These are phyloP conservation scores for Zymoseptoria crescenta DNA, from an alignment of 2,329 filamentous ascomycete species.

Conservation along the genomic window DNA sequence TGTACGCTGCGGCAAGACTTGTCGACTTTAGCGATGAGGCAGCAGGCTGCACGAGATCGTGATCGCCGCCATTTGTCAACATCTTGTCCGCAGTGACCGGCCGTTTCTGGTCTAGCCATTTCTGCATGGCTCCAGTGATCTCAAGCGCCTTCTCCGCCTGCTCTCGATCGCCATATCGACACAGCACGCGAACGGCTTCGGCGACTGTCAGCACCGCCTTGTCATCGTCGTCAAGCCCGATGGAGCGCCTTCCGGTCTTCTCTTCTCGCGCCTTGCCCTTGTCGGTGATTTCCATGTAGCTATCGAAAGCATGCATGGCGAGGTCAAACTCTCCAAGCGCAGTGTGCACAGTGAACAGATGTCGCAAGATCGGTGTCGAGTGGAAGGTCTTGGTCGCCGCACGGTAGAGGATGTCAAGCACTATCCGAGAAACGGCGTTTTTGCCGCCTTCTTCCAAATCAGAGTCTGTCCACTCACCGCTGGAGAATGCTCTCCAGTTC, in stretches of 20 bases:
- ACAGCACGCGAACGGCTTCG: constrained; percentile 71
- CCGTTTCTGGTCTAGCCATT: constrained; percentile 60
- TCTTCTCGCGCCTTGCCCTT: constrained; percentile 76
- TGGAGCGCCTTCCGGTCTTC: constrained; percentile 62
- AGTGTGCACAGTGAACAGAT: constrained; percentile 81
- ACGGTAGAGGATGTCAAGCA: constrained; percentile 79
- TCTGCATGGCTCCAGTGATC: constrained; percentile 63
- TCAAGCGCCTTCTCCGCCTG: constrained; percentile 73
- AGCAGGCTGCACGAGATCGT: background rate
- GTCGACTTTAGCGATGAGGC: constrained; percentile 46
- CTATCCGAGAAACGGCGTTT: constrained; percentile 62
- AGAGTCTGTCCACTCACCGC: constrained; percentile 68
- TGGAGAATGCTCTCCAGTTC: constrained; percentile 80
- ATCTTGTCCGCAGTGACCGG: constrained; percentile 15
- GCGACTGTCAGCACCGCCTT: constrained; percentile 70
- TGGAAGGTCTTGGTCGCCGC: constrained; percentile 92
- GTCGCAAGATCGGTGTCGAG: constrained; percentile 77
- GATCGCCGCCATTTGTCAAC: constrained; percentile 8
- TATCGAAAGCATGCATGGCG: constrained; percentile 82
- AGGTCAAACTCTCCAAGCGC: constrained; percentile 86
- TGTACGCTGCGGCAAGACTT: constrained; percentile 64
- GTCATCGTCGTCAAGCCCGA: constrained; percentile 69
- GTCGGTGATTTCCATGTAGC: constrained; percentile 81
- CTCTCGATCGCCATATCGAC: constrained; percentile 66
- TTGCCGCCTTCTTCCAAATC: constrained; percentile 78